Conservation (phyloP, 164 flowering plant genomes). For the Protea cynaroides region DNA sequence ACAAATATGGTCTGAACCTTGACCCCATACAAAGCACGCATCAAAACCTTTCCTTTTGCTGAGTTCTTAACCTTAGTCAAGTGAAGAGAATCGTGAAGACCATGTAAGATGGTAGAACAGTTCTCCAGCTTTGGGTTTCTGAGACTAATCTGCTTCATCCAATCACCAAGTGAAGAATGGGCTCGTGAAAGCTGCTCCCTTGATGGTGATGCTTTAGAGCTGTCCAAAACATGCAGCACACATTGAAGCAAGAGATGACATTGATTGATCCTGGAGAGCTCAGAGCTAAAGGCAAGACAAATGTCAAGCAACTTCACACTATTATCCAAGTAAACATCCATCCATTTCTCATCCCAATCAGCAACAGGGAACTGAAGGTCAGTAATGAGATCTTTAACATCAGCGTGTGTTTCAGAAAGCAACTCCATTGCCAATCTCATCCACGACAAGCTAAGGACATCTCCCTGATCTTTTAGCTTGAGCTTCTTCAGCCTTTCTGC, state of each 20-base stretch:
- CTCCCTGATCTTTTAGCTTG: slow-evolving; percentile 38
- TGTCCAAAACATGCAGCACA: slow-evolving; percentile 42
- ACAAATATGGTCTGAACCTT: slow-evolving; percentile 60
- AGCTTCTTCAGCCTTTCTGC: slow-evolving; percentile 53
- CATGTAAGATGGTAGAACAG: slow-evolving; percentile 36
- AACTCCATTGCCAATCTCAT: slow-evolving; percentile 65
- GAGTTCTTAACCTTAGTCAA: slow-evolving; percentile 72
- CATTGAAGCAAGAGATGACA: slow-evolving; percentile 66
- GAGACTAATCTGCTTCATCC: slow-evolving; percentile 52
- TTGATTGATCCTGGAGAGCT: slow-evolving; percentile 67
- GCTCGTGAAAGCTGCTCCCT: slow-evolving; percentile 37
- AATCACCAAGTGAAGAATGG: slow-evolving; percentile 51
- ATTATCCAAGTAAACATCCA: slow-evolving; percentile 75
- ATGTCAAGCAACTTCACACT: slow-evolving; percentile 84
- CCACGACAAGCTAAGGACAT: slow-evolving; percentile 67
- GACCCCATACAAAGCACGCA: slow-evolving; percentile 88
- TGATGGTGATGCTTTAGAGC: slow-evolving; percentile 16
- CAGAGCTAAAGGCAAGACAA: slow-evolving; percentile 73
- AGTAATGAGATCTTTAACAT: slow-evolving; percentile 56
- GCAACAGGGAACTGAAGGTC: slow-evolving; percentile 73
- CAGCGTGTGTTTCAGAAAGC: slow-evolving; percentile 64
- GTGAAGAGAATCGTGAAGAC: slow-evolving; percentile 42
- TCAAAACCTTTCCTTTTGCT: slow-evolving; percentile 70
- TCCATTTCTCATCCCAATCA: slow-evolving; percentile 96
- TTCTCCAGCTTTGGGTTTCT: slow-evolving; percentile 53